These are phyloP conservation scores for Diospyros lotus DNA, from an alignment of 148 eudicot genomes.

Conservation along the genomic window DNA sequence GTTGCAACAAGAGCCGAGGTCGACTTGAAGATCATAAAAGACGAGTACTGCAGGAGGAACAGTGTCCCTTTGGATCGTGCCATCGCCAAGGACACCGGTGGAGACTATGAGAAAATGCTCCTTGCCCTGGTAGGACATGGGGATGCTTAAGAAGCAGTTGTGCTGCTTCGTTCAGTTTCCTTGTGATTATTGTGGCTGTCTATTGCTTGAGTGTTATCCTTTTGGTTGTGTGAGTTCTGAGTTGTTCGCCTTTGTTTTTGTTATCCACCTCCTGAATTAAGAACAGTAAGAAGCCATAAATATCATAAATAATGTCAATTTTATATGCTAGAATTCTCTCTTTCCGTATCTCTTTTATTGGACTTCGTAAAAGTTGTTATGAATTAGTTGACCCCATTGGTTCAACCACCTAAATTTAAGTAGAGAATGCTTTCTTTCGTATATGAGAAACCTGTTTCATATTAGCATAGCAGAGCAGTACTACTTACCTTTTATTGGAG, in stretches of 20 bases:
- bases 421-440: too few relatives aligned
- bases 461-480: too few relatives aligned
- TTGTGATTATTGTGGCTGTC: neutral
- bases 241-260: neutral
- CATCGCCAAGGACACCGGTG: constrained; percentile 20
- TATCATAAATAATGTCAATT: neutral
- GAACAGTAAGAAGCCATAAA: neutral
- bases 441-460: too few relatives aligned
- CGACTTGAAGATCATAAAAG: constrained; percentile 38
- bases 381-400: too few relatives aligned
- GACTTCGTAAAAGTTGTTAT: too few relatives aligned
- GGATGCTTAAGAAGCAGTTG: constrained; percentile 7
- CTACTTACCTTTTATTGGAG: too few relatives aligned
- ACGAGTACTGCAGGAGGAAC: constrained; percentile 12
- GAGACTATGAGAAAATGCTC: constrained; percentile 22
- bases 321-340: neutral
- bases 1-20: constrained; percentile 47
- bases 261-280: neutral
- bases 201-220: neutral
- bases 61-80: constrained; percentile 18
- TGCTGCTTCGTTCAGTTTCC: neutral
- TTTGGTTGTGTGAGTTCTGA: neutral
- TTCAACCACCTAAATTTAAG: too few relatives aligned
- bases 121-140: constrained; percentile 13
- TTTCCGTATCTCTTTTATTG: too few relatives aligned